These are phyloP conservation scores for Scenedesmus sp. DNA, from an alignment of 163 green algal species.

Conservation along the genomic window DNA sequence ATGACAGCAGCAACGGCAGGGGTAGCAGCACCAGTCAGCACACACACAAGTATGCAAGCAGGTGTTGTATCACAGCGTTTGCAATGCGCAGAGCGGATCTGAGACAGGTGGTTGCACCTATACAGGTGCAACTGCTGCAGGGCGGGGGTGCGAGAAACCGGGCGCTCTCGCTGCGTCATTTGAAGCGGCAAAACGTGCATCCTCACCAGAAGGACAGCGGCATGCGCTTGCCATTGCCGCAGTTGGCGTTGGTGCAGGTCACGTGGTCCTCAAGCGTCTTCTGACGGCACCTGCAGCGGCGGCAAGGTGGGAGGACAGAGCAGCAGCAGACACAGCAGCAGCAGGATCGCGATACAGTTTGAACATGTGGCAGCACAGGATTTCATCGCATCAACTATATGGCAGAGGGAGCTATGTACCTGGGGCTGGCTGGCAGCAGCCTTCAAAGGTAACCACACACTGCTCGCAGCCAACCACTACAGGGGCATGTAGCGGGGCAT, in stretches of 20 bases:
- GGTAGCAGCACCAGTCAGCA: not conserved
- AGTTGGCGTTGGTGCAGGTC: slow-evolving; percentile 73
- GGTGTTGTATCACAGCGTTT: not conserved
- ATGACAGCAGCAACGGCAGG: not conserved
- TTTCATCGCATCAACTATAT: not conserved
- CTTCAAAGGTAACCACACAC: not conserved
- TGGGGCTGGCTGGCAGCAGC: not conserved
- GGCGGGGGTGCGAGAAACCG: not conserved
- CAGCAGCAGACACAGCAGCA: slow-evolving; percentile 4
- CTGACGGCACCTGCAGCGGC: slow-evolving; percentile 79
- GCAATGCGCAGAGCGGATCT: not conserved
- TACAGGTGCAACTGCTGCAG: too few species aligned
- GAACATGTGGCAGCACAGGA: not conserved
- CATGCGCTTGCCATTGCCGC: slow-evolving; percentile 71
- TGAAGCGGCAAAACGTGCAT: not conserved
- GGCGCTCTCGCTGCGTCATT: not conserved
- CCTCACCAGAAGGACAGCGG: slow-evolving; percentile 82
- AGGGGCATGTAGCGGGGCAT: not conserved
- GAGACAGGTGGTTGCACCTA: too few species aligned
- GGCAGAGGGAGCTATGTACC: not conserved
- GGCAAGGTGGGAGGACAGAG: not conserved
- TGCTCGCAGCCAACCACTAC: not conserved
- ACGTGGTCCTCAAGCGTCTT: slow-evolving; percentile 87
- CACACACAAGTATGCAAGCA: not conserved
- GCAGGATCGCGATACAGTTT: not conserved